A percentile compares a stretch with the other conserved stretches of the same genome.
Evolutionary conservation across 805 yeast genomes (phyloP).

Genomic region (Nakazawaea siamensis): DNA sequence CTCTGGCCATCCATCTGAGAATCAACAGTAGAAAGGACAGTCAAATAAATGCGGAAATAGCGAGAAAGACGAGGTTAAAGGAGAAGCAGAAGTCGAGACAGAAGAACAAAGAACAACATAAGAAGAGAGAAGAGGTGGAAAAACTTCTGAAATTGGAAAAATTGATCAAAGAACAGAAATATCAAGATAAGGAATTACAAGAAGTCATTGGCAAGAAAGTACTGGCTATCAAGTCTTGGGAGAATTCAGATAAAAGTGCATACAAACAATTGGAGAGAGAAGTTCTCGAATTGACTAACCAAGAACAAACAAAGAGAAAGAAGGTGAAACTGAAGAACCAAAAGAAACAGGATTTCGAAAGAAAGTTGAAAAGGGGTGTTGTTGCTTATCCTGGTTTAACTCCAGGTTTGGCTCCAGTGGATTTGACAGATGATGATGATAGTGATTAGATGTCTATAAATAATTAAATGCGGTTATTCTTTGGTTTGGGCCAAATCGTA

Average conservation of each 20-base stretch:
- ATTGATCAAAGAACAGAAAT: slow-evolving; percentile 32
- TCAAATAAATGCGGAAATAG: slow-evolving; percentile 12
- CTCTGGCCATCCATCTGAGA: slow-evolving; percentile 14
- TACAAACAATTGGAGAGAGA: slow-evolving; percentile 31
- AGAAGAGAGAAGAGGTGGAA: slow-evolving; percentile 23
- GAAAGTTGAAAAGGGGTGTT: slow-evolving; percentile 33
- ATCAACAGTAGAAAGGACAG: slow-evolving; percentile 10
- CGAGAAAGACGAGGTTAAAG: slow-evolving; percentile 12
- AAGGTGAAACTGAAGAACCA: slow-evolving; percentile 23
- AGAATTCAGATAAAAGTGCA: slow-evolving; percentile 27
- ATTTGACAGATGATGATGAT: slow-evolving; percentile 42
- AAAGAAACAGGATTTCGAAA: slow-evolving; percentile 26
- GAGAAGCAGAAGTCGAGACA: slow-evolving; percentile 16
- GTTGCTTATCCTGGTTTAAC: slow-evolving; percentile 58
- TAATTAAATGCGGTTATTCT: too few relatives aligned
- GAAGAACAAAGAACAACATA: slow-evolving; percentile 1
- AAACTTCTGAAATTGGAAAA: slow-evolving; percentile 27
- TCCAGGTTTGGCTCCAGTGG: slow-evolving; percentile 84
- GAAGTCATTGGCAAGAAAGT: slow-evolving; percentile 28
- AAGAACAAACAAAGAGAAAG: slow-evolving; percentile 20
- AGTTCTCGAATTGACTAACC: slow-evolving; percentile 34
- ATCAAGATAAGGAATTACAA: slow-evolving; percentile 28
- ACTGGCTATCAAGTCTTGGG: slow-evolving; percentile 32
- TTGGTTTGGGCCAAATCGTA: slow-evolving; percentile 38
- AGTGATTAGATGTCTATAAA: too few relatives aligned